phyloP scores from a whole-genome alignment of 148 eudicot species.

The Tetragonia tetragonoides region DNA sequence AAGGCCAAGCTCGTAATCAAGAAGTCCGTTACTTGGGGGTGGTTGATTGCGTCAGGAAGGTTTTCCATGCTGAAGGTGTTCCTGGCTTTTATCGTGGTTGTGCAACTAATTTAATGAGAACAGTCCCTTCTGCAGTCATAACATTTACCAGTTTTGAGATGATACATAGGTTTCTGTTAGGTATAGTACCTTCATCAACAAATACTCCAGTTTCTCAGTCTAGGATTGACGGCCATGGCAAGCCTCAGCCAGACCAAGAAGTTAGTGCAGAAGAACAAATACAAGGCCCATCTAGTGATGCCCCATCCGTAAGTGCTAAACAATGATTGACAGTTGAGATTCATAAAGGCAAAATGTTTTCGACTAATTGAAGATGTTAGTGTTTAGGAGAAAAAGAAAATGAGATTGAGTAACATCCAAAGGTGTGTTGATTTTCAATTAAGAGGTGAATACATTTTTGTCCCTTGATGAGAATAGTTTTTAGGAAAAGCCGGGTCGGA shows the following conservation, averaged over 20 bases:
- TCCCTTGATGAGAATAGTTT: background rate
- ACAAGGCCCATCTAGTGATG: constrained; percentile 9
- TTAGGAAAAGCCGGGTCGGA: constrained; percentile 3
- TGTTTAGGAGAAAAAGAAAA: constrained; percentile 7
- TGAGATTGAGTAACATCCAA: background rate
- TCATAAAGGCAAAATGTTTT: background rate
- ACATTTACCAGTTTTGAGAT: constrained; percentile 93
- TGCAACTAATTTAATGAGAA: constrained; percentile 83
- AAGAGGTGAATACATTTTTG: background rate
- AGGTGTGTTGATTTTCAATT: background rate
- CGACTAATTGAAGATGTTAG: background rate
- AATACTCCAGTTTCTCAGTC: constrained; percentile 28
- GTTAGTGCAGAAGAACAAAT: background rate
- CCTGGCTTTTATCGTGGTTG: constrained; percentile 89
- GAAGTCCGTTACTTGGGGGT: constrained; percentile 63
- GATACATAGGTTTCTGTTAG: constrained; percentile 58
- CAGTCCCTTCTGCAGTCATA: constrained; percentile 86
- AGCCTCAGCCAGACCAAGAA: background rate
- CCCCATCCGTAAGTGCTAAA: constrained; percentile 23
- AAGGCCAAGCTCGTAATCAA: constrained; percentile 59
- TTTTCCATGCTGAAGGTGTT: constrained; percentile 54
- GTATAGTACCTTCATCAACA: constrained; percentile 40
- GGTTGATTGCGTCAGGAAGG: constrained; percentile 60
- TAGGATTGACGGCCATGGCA: constrained; percentile 26
- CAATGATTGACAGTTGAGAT: constrained; percentile 6